Conservation (phyloP, 169 alveolate genomes). For the Theileria orientalis region DNA sequence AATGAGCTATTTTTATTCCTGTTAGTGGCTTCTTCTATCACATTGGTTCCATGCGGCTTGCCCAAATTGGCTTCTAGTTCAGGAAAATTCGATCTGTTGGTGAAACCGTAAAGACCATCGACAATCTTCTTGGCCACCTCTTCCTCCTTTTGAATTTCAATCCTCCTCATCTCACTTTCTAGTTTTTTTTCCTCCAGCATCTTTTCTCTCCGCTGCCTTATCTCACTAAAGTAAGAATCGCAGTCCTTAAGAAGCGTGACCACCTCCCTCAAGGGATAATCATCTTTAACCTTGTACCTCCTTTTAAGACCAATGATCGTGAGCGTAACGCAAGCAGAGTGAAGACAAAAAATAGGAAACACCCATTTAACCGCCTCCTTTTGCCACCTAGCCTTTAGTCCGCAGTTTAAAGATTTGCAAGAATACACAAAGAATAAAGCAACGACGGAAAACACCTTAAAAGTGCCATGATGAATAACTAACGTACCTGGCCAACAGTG, state of each 20-base stretch:
- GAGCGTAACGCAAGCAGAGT: not conserved
- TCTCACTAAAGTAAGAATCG: not conserved
- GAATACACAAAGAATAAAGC: not conserved
- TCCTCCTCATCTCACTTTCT: not conserved
- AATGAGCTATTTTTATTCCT: no score
- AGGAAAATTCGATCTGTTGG: not conserved
- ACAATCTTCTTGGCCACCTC: conserved; percentile 1
- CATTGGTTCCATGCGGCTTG: not conserved
- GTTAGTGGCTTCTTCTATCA: not conserved
- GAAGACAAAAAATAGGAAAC: not conserved
- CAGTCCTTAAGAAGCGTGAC: not conserved
- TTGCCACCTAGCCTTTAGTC: not conserved
- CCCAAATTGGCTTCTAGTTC: not conserved
- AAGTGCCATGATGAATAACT: not conserved
- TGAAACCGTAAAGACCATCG: not conserved
- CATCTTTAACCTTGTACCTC: not conserved
- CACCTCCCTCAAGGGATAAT: not conserved
- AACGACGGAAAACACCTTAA: not conserved
- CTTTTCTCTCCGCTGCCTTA: not conserved
- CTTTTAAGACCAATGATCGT: not conserved
- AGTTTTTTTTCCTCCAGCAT: not conserved
- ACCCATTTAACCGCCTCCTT: not conserved
- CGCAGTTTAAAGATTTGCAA: not conserved
- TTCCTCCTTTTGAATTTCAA: conserved; percentile 1
- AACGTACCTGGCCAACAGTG: not conserved